Conservation (phyloP, 139 green algal species). For the Haematococcus lacustris region DNA sequence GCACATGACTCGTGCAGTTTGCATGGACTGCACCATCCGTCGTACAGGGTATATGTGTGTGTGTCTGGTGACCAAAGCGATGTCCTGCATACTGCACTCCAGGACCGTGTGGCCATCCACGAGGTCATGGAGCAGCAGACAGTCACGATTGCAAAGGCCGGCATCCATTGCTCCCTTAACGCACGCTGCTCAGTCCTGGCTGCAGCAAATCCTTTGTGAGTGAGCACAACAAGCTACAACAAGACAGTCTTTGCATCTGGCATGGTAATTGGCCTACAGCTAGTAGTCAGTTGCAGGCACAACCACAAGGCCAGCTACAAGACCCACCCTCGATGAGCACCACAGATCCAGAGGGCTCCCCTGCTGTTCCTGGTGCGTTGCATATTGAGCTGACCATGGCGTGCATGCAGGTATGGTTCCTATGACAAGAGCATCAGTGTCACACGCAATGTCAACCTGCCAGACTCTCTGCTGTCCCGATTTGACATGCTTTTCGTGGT, state of each 20-base stretch:
- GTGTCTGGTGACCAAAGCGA: no score
- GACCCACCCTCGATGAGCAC: no score
- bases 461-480: slow-evolving; percentile 92
- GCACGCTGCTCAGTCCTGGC: slow-evolving; percentile 88
- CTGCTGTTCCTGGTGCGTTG: no score
- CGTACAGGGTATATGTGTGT: no score
- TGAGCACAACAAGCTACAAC: slow-evolving; percentile 9
- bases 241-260: background rate
- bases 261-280: no score
- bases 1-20: no score
- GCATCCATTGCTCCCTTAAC: slow-evolving; percentile 93
- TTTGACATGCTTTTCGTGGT: slow-evolving; percentile 98
- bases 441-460: slow-evolving; percentile 90
- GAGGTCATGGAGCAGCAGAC: slow-evolving; percentile 95
- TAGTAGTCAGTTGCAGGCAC: no score
- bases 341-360: no score
- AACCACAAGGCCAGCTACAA: no score
- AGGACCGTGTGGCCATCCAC: slow-evolving; percentile 95
- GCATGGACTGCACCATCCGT: no score
- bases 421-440: slow-evolving; percentile 66
- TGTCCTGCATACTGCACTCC: no score
- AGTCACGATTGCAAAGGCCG: slow-evolving; percentile 97
- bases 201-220: slow-evolving; percentile 79
- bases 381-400: no score
- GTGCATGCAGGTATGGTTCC: slow-evolving; percentile 13